Percentiles rank a stretch among this genome's conserved stretches.
These are phyloP conservation scores for Porcisia deanei DNA, from an alignment of 208 protist species.

Conservation along the genomic window DNA sequence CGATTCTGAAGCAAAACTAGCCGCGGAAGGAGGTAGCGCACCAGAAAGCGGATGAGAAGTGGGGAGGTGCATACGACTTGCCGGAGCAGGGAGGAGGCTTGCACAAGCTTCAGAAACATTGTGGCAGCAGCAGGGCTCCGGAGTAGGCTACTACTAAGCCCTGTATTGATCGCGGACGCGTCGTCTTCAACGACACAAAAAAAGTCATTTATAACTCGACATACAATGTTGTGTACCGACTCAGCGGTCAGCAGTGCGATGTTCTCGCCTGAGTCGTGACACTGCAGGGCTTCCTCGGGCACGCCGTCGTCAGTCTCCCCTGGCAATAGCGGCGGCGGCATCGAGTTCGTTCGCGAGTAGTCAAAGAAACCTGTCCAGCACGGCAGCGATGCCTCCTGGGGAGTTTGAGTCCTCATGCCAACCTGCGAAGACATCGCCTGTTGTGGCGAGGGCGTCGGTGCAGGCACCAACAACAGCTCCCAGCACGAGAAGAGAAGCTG, in stretches of 20 bases:
- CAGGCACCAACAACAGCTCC: slow-evolving; percentile 20
- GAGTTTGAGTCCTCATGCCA: neutral
- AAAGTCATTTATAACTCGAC: neutral
- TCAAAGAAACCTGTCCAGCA: neutral
- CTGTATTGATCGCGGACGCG: neutral
- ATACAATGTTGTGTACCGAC: neutral
- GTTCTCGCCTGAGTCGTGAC: neutral
- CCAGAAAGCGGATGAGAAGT: slow-evolving; percentile 4
- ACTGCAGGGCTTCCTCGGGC: neutral
- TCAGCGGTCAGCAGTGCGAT: neutral
- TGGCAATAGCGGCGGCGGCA: neutral
- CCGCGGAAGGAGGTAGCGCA: slow-evolving; percentile 6
- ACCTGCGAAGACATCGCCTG: neutral
- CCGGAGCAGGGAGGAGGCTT: slow-evolving; percentile 4
- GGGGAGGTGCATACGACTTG: slow-evolving; percentile 1
- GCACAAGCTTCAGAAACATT: slow-evolving; percentile 1
- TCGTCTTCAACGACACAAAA: slow-evolving; percentile 3
- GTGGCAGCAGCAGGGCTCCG: slow-evolving; percentile 4
- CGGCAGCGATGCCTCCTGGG: neutral
- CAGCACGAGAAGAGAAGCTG: slow-evolving; percentile 24
- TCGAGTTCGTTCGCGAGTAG: neutral
- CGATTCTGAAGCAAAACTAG: slow-evolving; percentile 7
- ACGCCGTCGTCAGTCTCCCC: slow-evolving; percentile 4
- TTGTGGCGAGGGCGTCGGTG: neutral
- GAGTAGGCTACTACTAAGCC: neutral